phyloP scores from a whole-genome alignment of 1,139 yeast genomes.

The Lodderomyces pseudojiufengensis region DNA sequence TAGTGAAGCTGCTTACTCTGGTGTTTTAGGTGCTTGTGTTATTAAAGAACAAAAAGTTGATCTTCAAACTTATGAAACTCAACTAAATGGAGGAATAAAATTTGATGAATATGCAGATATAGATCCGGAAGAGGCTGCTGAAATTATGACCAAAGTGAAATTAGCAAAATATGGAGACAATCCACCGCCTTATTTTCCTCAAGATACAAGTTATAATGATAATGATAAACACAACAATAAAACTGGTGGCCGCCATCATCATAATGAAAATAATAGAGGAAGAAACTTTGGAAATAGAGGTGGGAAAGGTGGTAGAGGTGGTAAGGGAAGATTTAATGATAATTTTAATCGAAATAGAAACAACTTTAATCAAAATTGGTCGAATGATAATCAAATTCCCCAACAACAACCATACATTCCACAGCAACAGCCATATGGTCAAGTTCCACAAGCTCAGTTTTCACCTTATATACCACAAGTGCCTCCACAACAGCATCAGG shows the following conservation, averaged over 20 bases:
- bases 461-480: constrained; percentile 3
- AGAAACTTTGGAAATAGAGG: constrained; percentile 10
- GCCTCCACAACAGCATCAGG: constrained; percentile 1
- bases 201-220: constrained; percentile 14
- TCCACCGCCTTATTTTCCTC: constrained; percentile 20
- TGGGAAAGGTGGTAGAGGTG: constrained; percentile 10
- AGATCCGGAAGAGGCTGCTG: constrained; percentile 62
- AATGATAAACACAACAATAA: constrained; percentile 7
- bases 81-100: constrained; percentile 66
- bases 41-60: constrained; percentile 61
- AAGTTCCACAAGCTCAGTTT: constrained; percentile 5
- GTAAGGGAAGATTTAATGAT: constrained; percentile 9
- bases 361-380: constrained; percentile 7
- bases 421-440: constrained; percentile 9
- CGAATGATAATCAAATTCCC: constrained; percentile 3
- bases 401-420: constrained; percentile 7
- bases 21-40: constrained; percentile 68
- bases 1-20: constrained; percentile 79
- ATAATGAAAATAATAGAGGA: constrained; percentile 9
- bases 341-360: constrained; percentile 10
- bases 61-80: constrained; percentile 67
- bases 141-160: constrained; percentile 35
- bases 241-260: constrained; percentile 6
- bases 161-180: constrained; percentile 26
- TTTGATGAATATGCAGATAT: constrained; percentile 79